Evolutionary conservation across 768 basidiomycete species (phyloP).

Genomic region (Tricholoma bakamatsutake): DNA sequence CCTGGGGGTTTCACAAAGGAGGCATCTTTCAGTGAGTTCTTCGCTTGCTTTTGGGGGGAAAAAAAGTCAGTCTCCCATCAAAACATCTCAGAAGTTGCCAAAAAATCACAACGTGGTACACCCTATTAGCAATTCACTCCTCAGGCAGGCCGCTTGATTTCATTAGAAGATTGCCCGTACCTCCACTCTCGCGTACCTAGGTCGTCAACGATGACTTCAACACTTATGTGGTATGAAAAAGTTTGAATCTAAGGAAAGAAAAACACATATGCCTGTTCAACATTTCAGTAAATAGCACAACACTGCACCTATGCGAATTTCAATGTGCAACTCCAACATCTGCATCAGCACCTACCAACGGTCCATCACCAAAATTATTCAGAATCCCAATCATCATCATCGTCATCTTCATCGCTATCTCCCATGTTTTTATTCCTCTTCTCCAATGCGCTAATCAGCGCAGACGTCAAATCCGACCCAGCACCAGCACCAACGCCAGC

Average conservation of each 20-base stretch:
- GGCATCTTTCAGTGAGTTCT: no score
- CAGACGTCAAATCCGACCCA: slow-evolving; percentile 74
- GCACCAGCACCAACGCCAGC: slow-evolving; percentile 36
- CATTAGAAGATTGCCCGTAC: no score
- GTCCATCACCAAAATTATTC: slow-evolving; percentile 21
- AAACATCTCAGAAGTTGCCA: no score
- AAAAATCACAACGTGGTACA: no score
- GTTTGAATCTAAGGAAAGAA: background rate
- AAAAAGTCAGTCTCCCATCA: no score
- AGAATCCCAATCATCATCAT: slow-evolving; percentile 68
- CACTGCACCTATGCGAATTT: background rate
- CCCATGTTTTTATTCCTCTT: slow-evolving; percentile 84
- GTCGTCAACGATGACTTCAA: background rate
- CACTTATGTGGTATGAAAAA: background rate
- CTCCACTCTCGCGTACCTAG: background rate
- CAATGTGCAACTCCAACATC: background rate
- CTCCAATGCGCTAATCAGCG: slow-evolving; percentile 77
- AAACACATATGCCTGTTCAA: background rate
- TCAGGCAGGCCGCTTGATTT: no score
- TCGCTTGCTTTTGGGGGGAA: no score
- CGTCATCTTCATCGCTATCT: slow-evolving; percentile 78
- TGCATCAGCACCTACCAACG: background rate
- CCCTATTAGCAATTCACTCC: no score
- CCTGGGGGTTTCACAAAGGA: no score
- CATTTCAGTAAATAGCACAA: background rate